These are phyloP conservation scores for Boletus insuetus DNA, from an alignment of 768 basidiomycete species.

Conservation along the genomic window DNA sequence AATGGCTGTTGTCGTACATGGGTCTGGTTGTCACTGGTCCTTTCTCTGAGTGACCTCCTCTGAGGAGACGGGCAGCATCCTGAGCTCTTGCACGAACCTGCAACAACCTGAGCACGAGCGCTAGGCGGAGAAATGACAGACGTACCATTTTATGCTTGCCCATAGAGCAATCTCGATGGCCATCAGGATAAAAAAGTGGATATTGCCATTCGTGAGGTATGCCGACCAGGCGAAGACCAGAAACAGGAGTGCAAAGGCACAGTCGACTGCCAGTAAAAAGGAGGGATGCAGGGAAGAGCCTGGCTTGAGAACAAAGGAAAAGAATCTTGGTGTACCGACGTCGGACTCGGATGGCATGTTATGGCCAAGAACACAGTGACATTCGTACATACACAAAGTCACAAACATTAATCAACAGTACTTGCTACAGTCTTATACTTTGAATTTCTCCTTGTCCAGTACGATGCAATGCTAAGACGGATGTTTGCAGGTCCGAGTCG, in stretches of 20 bases:
- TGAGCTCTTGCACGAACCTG: constrained; percentile 70
- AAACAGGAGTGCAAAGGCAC: constrained; percentile 55
- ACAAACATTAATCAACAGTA: constrained; percentile 22
- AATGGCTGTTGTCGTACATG: not conserved
- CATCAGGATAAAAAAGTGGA: constrained; percentile 67
- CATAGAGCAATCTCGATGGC: constrained; percentile 66
- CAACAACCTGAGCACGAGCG: constrained; percentile 13
- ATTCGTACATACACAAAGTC: no score
- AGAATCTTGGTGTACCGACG: constrained; percentile 31
- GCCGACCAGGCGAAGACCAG: constrained; percentile 58
- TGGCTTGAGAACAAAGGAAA: constrained; percentile 62
- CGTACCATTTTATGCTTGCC: constrained; percentile 80
- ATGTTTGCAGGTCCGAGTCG: not conserved
- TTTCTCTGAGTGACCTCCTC: constrained; percentile 23
- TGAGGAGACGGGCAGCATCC: constrained; percentile 32
- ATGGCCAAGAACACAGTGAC: not conserved
- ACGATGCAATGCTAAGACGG: constrained; percentile 15
- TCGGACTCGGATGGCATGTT: constrained; percentile 24
- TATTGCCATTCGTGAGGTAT: constrained; percentile 58
- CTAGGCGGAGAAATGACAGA: constrained; percentile 5
- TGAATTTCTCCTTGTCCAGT: not conserved
- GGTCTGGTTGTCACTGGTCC: constrained; percentile 15
- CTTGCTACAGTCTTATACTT: not conserved
- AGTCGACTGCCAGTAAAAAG: constrained; percentile 64
- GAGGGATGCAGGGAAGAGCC: constrained; percentile 75